These are phyloP conservation scores for Trichoderma asperelloides DNA, from an alignment of 495 filamentous ascomycete species.

Conservation along the genomic window DNA sequence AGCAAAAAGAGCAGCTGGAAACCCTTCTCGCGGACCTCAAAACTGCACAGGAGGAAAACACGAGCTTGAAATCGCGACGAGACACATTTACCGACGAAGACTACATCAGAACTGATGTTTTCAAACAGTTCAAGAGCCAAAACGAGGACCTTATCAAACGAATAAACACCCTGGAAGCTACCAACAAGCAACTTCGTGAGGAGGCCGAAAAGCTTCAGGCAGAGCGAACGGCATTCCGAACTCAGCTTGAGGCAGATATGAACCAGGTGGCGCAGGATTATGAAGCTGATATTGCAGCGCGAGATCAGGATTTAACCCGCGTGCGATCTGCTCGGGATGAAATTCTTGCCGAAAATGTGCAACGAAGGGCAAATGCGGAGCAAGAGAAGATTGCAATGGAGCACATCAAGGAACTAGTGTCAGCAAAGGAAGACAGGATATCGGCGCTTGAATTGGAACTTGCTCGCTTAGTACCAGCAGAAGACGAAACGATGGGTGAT, in stretches of 20 bases:
- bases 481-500: constrained; percentile 31
- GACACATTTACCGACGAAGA: constrained; percentile 82
- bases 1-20: constrained; percentile 81
- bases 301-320: constrained; percentile 76
- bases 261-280: constrained; percentile 60
- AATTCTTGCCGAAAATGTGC: constrained; percentile 66
- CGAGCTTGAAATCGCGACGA: constrained; percentile 44
- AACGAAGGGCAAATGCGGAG: constrained; percentile 68
- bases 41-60: constrained; percentile 67
- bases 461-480: constrained; percentile 52
- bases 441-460: constrained; percentile 71
- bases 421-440: constrained; percentile 66
- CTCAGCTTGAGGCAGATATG: constrained; percentile 68
- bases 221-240: constrained; percentile 74
- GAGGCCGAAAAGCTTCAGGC: constrained; percentile 76
- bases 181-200: constrained; percentile 74
- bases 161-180: constrained; percentile 84
- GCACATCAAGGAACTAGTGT: constrained; percentile 70
- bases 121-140: constrained; percentile 81
- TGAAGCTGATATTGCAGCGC: constrained; percentile 68
- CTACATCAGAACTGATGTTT: constrained; percentile 82
- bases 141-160: constrained; percentile 88
- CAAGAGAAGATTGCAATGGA: constrained; percentile 58
- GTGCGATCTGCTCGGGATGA: constrained; percentile 79
- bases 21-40: constrained; percentile 71